Percentiles rank a stretch among this genome's conserved stretches.
Conservation (phyloP, 2,329 filamentous ascomycete genomes). For the Aschersonia sp. region DNA sequence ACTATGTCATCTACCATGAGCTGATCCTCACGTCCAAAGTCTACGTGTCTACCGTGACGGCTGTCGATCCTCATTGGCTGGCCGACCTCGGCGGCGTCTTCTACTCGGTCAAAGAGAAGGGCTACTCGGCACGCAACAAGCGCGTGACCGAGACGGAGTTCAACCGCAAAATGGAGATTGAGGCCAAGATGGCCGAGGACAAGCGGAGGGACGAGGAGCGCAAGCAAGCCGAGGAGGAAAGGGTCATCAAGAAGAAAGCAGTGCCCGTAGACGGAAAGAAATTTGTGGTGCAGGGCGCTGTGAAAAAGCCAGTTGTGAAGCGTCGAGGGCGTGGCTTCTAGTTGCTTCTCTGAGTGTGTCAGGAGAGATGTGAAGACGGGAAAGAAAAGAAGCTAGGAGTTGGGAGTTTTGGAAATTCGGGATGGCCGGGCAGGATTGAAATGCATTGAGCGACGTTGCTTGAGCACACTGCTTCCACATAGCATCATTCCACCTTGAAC, state of each 20-base stretch:
- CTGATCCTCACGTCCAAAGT: constrained; percentile 93
- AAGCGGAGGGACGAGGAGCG: constrained; percentile 52
- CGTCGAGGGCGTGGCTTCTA: constrained; percentile 39
- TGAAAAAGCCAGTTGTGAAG: constrained; percentile 45
- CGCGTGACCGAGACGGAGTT: constrained; percentile 83
- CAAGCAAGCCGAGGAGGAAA: constrained; percentile 33
- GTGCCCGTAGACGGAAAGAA: constrained; percentile 29
- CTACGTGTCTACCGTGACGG: constrained; percentile 94
- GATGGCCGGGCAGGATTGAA: no score
- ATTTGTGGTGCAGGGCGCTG: constrained; percentile 45
- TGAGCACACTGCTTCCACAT: no score
- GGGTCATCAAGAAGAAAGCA: constrained; percentile 21
- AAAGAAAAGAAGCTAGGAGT: neutral
- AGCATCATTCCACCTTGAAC: no score
- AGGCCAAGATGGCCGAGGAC: constrained; percentile 81
- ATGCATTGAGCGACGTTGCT: no score
- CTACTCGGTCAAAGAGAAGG: constrained; percentile 95
- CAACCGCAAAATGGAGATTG: constrained; percentile 84
- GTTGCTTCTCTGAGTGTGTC: neutral
- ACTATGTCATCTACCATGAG: constrained; percentile 97
- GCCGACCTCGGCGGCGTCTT: constrained; percentile 94
- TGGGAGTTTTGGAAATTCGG: neutral
- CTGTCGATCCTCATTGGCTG: constrained; percentile 93
- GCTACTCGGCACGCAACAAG: constrained; percentile 77
- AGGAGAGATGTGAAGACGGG: neutral